These are phyloP conservation scores for Microthyrium microscopicum DNA, from an alignment of 2,329 filamentous ascomycete genomes.

Conservation along the genomic window DNA sequence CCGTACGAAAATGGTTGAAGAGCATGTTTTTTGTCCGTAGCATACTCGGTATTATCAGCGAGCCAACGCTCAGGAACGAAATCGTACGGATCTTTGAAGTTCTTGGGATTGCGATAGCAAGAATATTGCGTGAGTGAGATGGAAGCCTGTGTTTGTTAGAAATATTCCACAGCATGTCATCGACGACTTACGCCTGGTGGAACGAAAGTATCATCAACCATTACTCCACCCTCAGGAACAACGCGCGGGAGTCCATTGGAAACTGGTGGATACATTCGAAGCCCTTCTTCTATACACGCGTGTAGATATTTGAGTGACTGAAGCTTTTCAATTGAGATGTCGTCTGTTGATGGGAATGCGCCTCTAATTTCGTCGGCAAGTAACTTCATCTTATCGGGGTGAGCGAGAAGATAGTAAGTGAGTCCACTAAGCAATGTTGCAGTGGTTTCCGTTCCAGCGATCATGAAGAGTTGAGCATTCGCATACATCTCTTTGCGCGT, in stretches of 20 bases:
- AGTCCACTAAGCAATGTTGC: constrained; percentile 24
- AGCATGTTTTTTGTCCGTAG: constrained; percentile 15
- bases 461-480: constrained; percentile 21
- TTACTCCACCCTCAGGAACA: constrained; percentile 19
- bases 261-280: constrained; percentile 30
- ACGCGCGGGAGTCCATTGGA: constrained; percentile 23
- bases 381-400: constrained; percentile 14
- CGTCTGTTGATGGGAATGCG: constrained; percentile 14
- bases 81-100: constrained; percentile 17
- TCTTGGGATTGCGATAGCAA: constrained; percentile 15
- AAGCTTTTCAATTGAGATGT: constrained; percentile 18
- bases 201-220: constrained; percentile 21
- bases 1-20: constrained; percentile 18
- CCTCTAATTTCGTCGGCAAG: constrained; percentile 16
- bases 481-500: constrained; percentile 21
- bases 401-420: constrained; percentile 19
- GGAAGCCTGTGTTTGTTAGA: not conserved
- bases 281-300: constrained; percentile 29
- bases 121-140: constrained; percentile 16
- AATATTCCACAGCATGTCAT: constrained; percentile 12
- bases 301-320: constrained; percentile 23
- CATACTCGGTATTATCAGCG: constrained; percentile 14
- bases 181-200: no score
- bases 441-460: constrained; percentile 29
- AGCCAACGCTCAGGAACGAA: constrained; percentile 22